A percentile compares a stretch with the other conserved stretches of the same genome.
Conservation (phyloP, 257 asterid species). For the Lavandula angustifolia region DNA sequence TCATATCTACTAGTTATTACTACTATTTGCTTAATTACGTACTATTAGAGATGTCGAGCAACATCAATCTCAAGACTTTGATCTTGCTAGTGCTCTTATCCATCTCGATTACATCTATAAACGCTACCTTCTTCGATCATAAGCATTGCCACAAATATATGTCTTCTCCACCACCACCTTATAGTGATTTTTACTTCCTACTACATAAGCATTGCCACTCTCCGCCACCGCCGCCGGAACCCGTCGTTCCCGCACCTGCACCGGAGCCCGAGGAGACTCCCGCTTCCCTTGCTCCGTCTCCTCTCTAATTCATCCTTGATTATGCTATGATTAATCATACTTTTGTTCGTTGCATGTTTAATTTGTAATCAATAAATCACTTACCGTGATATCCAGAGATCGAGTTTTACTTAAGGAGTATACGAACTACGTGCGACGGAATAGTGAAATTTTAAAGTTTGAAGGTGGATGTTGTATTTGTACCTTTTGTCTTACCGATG, state of each 20-base stretch:
- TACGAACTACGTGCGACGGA: no score
- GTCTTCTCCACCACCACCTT: background rate
- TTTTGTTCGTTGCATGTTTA: no score
- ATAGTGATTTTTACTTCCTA: background rate
- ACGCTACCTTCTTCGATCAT: background rate
- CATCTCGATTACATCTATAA: background rate
- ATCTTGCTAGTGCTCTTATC: background rate
- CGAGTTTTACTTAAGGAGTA: no score
- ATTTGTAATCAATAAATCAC: no score
- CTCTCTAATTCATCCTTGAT: no score
- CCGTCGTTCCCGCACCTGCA: no score
- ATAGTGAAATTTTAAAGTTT: no score
- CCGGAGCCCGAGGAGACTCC: background rate
- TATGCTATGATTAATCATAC: no score
- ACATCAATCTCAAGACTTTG: constrained; percentile 15
- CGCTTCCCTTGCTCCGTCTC: background rate
- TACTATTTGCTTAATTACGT: background rate
- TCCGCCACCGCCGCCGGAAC: background rate
- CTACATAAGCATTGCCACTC: constrained; percentile 6
- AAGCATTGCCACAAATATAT: background rate
- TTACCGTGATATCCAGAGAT: no score
- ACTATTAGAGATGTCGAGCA: background rate
- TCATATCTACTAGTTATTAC: background rate
- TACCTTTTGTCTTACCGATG: no score
- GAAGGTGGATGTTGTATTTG: no score